Evolutionary conservation across 148 eudicot genomes (phyloP).

Genomic region (Amaranthus cruentus): DNA sequence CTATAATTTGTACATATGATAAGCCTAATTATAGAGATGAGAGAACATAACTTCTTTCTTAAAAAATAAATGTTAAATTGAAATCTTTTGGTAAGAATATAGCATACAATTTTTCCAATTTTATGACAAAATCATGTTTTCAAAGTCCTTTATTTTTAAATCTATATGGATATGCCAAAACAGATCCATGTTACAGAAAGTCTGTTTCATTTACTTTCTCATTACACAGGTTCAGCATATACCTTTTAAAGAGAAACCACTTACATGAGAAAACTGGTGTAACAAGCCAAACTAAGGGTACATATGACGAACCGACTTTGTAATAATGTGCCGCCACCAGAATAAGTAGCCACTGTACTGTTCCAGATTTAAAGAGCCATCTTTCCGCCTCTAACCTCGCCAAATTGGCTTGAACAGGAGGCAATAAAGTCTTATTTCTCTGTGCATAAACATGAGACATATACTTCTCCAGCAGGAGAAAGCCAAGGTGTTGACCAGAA

Average conservation of each 20-base stretch:
- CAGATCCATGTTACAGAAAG: neutral
- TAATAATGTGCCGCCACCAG: slow-evolving; percentile 57
- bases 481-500: slow-evolving; percentile 82
- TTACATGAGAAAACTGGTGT: slow-evolving; percentile 95
- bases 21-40: too few relatives aligned
- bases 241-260: slow-evolving; percentile 23
- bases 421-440: slow-evolving; percentile 33
- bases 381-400: slow-evolving; percentile 91
- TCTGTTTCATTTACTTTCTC: neutral
- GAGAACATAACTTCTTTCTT: too few relatives aligned
- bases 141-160: too few relatives aligned
- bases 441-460: slow-evolving; percentile 31
- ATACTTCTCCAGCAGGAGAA: slow-evolving; percentile 48
- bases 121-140: too few relatives aligned
- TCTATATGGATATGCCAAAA: neutral
- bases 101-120: too few relatives aligned
- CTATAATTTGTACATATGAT: too few relatives aligned
- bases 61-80: too few relatives aligned
- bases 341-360: slow-evolving; percentile 71
- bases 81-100: too few relatives aligned
- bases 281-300: slow-evolving; percentile 78
- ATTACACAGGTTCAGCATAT: neutral
- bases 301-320: slow-evolving; percentile 69
- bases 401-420: slow-evolving; percentile 40
- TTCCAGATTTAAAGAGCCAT: slow-evolving; percentile 85